Percentiles rank a stretch among this genome's conserved stretches.
Conservation (phyloP, 2,329 filamentous ascomycete species). For the Dissoconium aciculare region DNA sequence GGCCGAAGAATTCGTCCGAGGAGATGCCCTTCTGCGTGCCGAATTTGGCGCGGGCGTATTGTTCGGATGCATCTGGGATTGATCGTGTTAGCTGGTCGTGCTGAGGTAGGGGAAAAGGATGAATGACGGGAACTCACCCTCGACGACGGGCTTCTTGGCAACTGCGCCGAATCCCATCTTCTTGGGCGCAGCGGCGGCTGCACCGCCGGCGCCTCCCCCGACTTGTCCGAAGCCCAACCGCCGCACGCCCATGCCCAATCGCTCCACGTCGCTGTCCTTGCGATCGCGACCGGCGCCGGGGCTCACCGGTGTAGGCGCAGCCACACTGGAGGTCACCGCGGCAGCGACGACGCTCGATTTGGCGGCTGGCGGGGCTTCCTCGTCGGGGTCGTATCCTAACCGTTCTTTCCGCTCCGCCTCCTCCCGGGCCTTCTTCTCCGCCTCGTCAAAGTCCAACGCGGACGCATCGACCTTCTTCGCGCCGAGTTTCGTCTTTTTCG, state of each 20-base stretch:
- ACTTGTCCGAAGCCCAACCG: constrained; percentile 81
- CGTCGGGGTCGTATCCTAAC: constrained; percentile 86
- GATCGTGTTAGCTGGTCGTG: too few relatives aligned
- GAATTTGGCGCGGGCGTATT: constrained; percentile 77
- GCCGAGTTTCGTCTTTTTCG: constrained; percentile 43
- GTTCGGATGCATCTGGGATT: constrained; percentile 52
- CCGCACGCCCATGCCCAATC: constrained; percentile 75
- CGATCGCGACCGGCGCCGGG: constrained; percentile 35
- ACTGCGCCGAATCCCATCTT: constrained; percentile 63
- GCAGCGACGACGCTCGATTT: constrained; percentile 28
- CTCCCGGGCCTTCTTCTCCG: constrained; percentile 92
- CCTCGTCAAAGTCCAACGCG: constrained; percentile 83
- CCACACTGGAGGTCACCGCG: constrained; percentile 33
- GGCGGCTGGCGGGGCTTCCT: constrained; percentile 42
- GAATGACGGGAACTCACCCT: constrained; percentile 34
- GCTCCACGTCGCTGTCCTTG: constrained; percentile 64
- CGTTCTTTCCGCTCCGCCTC: constrained; percentile 93
- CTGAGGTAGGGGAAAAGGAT: constrained; percentile 1
- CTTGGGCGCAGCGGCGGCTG: constrained; percentile 37
- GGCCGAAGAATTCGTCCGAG: constrained; percentile 95
- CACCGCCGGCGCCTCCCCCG: constrained; percentile 40
- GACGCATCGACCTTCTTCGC: constrained; percentile 64
- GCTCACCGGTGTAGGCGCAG: constrained; percentile 62
- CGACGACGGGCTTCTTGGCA: constrained; percentile 53
- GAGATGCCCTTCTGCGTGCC: constrained; percentile 89